Evolutionary conservation across 2,329 filamentous ascomycete genomes (phyloP).

Genomic region (Nemania sp.): DNA sequence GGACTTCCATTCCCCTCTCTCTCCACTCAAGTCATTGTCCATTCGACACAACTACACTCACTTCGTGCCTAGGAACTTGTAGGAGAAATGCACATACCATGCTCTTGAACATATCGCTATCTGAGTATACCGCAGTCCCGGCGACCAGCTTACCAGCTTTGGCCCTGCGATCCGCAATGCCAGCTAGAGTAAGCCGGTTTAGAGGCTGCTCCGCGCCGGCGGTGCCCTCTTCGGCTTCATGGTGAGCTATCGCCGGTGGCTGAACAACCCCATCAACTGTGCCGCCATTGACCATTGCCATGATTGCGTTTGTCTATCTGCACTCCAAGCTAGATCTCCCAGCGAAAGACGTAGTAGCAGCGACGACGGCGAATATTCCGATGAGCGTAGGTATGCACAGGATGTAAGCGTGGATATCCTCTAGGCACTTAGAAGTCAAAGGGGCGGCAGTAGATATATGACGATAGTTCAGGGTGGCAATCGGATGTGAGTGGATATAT

Average conservation of each 20-base stretch:
- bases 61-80: neutral
- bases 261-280: constrained; percentile 6
- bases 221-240: constrained; percentile 23
- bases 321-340: neutral
- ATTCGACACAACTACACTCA: no score
- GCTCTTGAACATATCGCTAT: constrained; percentile 83
- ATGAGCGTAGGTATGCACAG: neutral
- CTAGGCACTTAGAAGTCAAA: neutral
- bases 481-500: neutral
- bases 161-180: constrained; percentile 67
- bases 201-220: constrained; percentile 28
- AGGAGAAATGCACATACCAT: constrained; percentile 51
- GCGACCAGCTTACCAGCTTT: constrained; percentile 74
- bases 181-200: constrained; percentile 60
- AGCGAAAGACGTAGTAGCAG: neutral
- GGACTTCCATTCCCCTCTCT: neutral
- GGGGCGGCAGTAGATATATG: neutral
- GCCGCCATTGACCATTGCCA: constrained; percentile 16
- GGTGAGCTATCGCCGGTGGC: constrained; percentile 19
- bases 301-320: neutral
- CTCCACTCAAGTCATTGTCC: neutral
- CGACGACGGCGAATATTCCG: neutral
- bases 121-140: constrained; percentile 74
- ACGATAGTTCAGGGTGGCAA: neutral
- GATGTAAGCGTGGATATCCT: neutral